These are phyloP conservation scores for Boletus subcaerulescens DNA, from an alignment of 768 basidiomycete genomes.

Conservation along the genomic window DNA sequence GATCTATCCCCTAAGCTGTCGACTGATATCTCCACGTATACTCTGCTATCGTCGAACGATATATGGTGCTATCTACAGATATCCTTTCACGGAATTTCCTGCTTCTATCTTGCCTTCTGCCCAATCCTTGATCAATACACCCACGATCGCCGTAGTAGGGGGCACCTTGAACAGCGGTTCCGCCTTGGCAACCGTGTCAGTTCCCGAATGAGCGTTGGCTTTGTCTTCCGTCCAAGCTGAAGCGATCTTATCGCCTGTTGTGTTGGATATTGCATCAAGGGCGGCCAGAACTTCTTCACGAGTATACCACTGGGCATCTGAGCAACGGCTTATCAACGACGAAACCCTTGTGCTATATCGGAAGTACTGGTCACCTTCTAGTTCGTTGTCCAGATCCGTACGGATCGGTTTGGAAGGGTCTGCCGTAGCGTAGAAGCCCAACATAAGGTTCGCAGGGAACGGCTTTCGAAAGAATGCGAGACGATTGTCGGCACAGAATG, in stretches of 20 bases:
- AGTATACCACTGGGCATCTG: slow-evolving; percentile 90
- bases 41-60: not conserved
- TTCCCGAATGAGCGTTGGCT: slow-evolving; percentile 14
- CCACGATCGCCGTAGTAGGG: slow-evolving; percentile 73
- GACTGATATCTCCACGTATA: too few relatives aligned
- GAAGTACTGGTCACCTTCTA: slow-evolving; percentile 56
- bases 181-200: slow-evolving; percentile 21
- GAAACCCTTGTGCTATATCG: not conserved
- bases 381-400: slow-evolving; percentile 89
- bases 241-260: slow-evolving; percentile 27
- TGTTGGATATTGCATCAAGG: slow-evolving; percentile 36
- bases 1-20: too few relatives aligned
- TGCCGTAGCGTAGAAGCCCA: slow-evolving; percentile 82
- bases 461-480: slow-evolving; percentile 49
- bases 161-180: slow-evolving; percentile 72
- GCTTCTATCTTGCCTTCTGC: slow-evolving; percentile 54
- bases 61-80: slow-evolving; percentile 31
- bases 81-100: slow-evolving; percentile 42
- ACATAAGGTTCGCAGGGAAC: slow-evolving; percentile 87
- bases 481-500: not conserved
- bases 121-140: slow-evolving; percentile 85
- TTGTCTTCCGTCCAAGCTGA: slow-evolving; percentile 22
- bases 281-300: slow-evolving; percentile 67
- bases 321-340: slow-evolving; percentile 1
- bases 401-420: slow-evolving; percentile 74